These are phyloP conservation scores for Reutealis trisperma DNA, from an alignment of 345 rosid genomes.

Conservation along the genomic window DNA sequence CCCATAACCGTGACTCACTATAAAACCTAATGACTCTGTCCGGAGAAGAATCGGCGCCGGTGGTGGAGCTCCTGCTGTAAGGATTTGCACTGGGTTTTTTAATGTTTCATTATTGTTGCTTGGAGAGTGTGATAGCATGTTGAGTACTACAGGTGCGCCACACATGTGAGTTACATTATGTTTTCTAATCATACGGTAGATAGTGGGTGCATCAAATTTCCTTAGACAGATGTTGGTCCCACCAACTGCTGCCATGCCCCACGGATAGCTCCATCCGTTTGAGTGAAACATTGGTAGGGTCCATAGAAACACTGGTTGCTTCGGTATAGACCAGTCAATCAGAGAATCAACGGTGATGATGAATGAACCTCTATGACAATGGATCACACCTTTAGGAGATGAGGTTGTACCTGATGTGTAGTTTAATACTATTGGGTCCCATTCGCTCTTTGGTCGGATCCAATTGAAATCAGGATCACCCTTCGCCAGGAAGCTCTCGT, in stretches of 20 bases:
- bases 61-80: conserved; percentile 30
- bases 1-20: conserved; percentile 29
- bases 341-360: conserved; percentile 2
- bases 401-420: conserved; percentile 31
- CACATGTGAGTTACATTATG: conserved; percentile 32
- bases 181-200: conserved; percentile 5
- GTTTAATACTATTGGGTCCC: conserved; percentile 21
- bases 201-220: not conserved
- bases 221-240: conserved; percentile 29
- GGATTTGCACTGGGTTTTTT: conserved; percentile 9
- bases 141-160: conserved; percentile 33
- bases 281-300: conserved; percentile 34
- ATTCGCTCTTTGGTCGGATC: conserved; percentile 20
- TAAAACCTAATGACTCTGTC: conserved; percentile 23
- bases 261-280: conserved; percentile 30
- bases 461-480: conserved; percentile 22
- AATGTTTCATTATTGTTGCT: not conserved
- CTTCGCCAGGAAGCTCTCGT: conserved; percentile 12
- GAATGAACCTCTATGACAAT: conserved; percentile 18
- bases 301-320: conserved; percentile 18
- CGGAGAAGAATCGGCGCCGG: conserved; percentile 23
- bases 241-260: conserved; percentile 28
- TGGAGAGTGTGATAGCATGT: conserved; percentile 11
- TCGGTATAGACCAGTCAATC: conserved; percentile 21
- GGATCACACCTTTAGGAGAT: conserved; percentile 26